A percentile compares a stretch with the other conserved stretches of the same genome.
Evolutionary conservation across 257 asterid species (phyloP).

Genomic region (Petunia axillaris): DNA sequence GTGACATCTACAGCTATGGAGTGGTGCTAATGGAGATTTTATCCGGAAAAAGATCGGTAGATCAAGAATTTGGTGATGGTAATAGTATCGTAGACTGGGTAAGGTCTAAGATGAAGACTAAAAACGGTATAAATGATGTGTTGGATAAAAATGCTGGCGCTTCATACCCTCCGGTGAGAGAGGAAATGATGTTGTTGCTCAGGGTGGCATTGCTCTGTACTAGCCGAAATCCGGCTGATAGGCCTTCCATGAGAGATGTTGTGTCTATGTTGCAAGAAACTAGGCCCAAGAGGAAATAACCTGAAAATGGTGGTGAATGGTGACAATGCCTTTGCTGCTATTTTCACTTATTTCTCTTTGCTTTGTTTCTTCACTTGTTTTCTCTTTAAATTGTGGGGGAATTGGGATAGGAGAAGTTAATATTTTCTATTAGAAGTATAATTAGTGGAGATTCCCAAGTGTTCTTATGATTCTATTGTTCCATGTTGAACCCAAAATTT

Average conservation of each 20-base stretch:
- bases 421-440: not conserved
- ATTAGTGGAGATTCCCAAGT: slow-evolving; percentile 13
- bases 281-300: slow-evolving; percentile 65
- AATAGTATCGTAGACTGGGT: slow-evolving; percentile 86
- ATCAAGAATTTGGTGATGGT: slow-evolving; percentile 81
- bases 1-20: slow-evolving; percentile 95
- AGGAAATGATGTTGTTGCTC: slow-evolving; percentile 73
- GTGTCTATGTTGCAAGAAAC: slow-evolving; percentile 87
- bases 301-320: slow-evolving; percentile 32
- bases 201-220: slow-evolving; percentile 87
- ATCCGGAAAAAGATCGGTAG: slow-evolving; percentile 77
- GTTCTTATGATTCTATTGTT: not conserved
- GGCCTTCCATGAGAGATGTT: slow-evolving; percentile 95
- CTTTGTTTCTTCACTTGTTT: not conserved
- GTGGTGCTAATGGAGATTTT: slow-evolving; percentile 83
- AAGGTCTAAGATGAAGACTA: slow-evolving; percentile 53
- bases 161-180: slow-evolving; percentile 65
- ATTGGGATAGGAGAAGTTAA: slow-evolving; percentile 37
- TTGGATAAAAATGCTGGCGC: slow-evolving; percentile 73
- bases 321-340: slow-evolving; percentile 22
- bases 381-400: slow-evolving; percentile 35
- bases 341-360: slow-evolving; percentile 11
- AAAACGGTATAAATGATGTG: slow-evolving; percentile 46
- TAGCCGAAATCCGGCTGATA: slow-evolving; percentile 75
- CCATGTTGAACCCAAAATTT: not conserved